Percentiles rank a stretch among this genome's conserved stretches.
Conservation (phyloP, 164 flowering plant species). For the Tetrastigma voinierianum region DNA sequence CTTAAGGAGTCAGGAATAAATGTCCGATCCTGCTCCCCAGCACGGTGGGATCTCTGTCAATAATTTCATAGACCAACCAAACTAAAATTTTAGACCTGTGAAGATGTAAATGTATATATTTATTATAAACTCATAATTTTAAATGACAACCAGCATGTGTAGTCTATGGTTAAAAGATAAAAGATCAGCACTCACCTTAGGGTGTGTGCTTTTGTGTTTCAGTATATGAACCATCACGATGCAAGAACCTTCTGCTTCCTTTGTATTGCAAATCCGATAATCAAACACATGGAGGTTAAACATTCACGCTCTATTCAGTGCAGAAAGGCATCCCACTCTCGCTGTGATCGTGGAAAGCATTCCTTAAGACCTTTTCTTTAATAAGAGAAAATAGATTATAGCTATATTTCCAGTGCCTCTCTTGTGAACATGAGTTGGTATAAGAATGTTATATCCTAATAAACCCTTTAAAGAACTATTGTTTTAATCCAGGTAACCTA, state of each 20-base stretch:
- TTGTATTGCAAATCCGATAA: slow-evolving; percentile 74
- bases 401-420: no score
- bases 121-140: neutral
- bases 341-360: no score
- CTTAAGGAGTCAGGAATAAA: slow-evolving; percentile 59
- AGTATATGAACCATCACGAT: slow-evolving; percentile 62
- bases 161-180: neutral
- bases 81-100: neutral
- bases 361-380: no score
- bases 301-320: neutral
- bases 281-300: slow-evolving; percentile 1
- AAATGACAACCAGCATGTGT: neutral
- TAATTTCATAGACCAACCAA: slow-evolving; percentile 1
- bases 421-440: no score
- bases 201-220: slow-evolving; percentile 83
- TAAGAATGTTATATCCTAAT: no score
- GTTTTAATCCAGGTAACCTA: no score
- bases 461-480: no score
- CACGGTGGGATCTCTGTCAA: slow-evolving; percentile 46
- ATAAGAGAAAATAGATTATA: no score
- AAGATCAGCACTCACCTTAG: slow-evolving; percentile 47
- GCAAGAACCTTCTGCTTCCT: slow-evolving; percentile 85
- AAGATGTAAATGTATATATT: no score
- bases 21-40: slow-evolving; percentile 64
- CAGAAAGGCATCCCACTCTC: no score